Percentiles rank a stretch among this genome's conserved stretches.
Conservation (phyloP, 1,284 basidiomycete genomes). For the Afroboletus lepidellus region DNA sequence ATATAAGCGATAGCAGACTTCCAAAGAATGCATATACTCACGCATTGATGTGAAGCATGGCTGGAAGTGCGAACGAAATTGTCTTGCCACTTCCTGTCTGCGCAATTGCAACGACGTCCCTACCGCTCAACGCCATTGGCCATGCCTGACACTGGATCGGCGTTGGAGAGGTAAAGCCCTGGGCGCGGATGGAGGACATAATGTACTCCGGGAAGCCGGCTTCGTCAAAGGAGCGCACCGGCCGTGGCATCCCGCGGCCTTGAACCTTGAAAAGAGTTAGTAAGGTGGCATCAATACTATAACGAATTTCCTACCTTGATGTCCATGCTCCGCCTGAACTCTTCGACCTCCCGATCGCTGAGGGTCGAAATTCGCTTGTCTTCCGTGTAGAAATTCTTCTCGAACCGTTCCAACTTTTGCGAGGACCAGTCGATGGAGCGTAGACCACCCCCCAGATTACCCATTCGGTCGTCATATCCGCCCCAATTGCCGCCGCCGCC, state of each 20-base stretch:
- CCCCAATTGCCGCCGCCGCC: constrained; percentile 45
- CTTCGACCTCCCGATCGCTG: constrained; percentile 84
- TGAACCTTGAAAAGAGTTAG: constrained; percentile 60
- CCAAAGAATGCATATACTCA: constrained; percentile 39
- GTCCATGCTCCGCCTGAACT: constrained; percentile 83
- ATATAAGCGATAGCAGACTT: constrained; percentile 13
- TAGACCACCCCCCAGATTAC: constrained; percentile 81
- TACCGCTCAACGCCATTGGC: constrained; percentile 95
- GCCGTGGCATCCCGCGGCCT: constrained; percentile 86
- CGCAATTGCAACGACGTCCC: constrained; percentile 95
- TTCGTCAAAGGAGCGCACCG: constrained; percentile 92
- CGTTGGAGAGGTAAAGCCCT: constrained; percentile 88
- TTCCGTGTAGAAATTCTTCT: constrained; percentile 98
- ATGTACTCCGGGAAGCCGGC: constrained; percentile 96
- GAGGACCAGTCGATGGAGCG: constrained; percentile 83
- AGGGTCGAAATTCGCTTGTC: constrained; percentile 82
- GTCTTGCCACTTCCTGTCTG: constrained; percentile 98
- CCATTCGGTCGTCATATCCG: constrained; percentile 46
- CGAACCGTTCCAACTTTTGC: constrained; percentile 77
- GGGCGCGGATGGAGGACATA: constrained; percentile 88
- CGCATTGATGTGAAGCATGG: constrained; percentile 99
- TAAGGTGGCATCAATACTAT: neutral
- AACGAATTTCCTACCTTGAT: constrained; percentile 62
- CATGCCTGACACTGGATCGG: constrained; percentile 98
- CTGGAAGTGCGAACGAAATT: constrained; percentile 95